Base-by-base conservation (phyloP, 441 rosid species). In the Aquilaria agallochum region DNA sequence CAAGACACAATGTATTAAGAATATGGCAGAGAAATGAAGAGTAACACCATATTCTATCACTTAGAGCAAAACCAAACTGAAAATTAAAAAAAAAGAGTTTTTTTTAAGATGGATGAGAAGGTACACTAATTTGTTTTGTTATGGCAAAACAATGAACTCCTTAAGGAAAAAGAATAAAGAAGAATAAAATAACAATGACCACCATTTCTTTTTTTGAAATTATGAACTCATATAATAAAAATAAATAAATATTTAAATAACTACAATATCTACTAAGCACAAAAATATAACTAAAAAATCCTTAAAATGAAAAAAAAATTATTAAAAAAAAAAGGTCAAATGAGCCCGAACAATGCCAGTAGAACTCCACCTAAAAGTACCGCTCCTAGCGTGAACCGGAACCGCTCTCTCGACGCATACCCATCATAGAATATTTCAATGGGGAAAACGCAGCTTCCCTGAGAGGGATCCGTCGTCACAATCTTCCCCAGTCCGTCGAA, bases 401-500 rank as follows among this genome's bases (percentile, higher is more conserved):
- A 44, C 62, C 67, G 56, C 40, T 32, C 66, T 8, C 42, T 36
- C 5, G 5, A 36, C 42, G 42, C 42, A 36, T 36, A 20, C 30
- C 80, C 80, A 30, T 55, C 69, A 49, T 77, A 72, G 52, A 64
- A 62, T 2, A 89, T 80, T 74, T 83, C 85, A 12, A 85, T 53
- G 2, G 89, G 93, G 64, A 89, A 89, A 34, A 72, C 66, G 64
- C 88, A 89, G 53, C 1, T 45, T 2, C 74, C 74, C 0, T 20
- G 31, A 0, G 89, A 79, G 2, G 84, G 77, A 68, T 91, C 83
- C 34, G 10, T 45, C 6, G 55, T 71, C 44, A 71, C 71, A 10
- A 91, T 53, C 55, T 45, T 53, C 2, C 68, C 99, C 62, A 83
- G 32, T 2, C 96, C 95, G 30, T 74, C 52, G 71, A 92, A 95